Evolutionary conservation across 225 moss, liverwort and hornwort species (phyloP).

Genomic region (Sphagnum tenellum): DNA sequence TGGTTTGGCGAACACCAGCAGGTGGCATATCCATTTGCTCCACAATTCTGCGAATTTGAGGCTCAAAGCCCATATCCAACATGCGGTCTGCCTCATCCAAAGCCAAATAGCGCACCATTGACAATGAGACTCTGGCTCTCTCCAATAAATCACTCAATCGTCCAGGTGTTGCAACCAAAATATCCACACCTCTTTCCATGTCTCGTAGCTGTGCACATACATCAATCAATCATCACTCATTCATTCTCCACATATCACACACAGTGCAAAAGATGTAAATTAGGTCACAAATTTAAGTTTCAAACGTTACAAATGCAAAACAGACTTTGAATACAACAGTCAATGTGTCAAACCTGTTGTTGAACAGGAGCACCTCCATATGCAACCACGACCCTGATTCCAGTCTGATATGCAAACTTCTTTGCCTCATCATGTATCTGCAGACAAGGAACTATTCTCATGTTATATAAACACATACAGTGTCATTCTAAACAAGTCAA

Average conservation of each 20-base stretch:
- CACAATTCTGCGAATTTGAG: conserved; percentile 8
- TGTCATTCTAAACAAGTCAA: too few relatives aligned
- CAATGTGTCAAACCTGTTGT: conserved; percentile 37
- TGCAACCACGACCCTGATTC: conserved; percentile 89
- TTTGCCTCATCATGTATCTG: conserved; percentile 99
- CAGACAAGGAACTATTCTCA: neutral
- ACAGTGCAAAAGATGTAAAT: too few relatives aligned
- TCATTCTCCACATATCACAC: neutral
- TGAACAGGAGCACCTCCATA: conserved; percentile 95
- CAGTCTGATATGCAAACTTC: conserved; percentile 97
- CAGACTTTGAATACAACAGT: too few relatives aligned
- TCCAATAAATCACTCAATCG: conserved; percentile 80
- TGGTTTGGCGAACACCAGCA: neutral
- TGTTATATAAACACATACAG: too few relatives aligned
- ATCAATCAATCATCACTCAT: too few relatives aligned
- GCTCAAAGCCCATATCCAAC: conserved; percentile 56
- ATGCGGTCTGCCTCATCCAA: conserved; percentile 6
- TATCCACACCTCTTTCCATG: conserved; percentile 95
- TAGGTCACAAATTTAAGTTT: too few relatives aligned
- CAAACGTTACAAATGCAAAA: too few relatives aligned
- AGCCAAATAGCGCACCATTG: conserved; percentile 42
- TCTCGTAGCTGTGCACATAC: conserved; percentile 51
- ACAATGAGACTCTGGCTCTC: conserved; percentile 81
- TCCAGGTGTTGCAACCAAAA: conserved; percentile 87
- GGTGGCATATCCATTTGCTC: conserved; percentile 3